Conservation (phyloP, 306 rosid species). For the Ormosia semicastrata region DNA sequence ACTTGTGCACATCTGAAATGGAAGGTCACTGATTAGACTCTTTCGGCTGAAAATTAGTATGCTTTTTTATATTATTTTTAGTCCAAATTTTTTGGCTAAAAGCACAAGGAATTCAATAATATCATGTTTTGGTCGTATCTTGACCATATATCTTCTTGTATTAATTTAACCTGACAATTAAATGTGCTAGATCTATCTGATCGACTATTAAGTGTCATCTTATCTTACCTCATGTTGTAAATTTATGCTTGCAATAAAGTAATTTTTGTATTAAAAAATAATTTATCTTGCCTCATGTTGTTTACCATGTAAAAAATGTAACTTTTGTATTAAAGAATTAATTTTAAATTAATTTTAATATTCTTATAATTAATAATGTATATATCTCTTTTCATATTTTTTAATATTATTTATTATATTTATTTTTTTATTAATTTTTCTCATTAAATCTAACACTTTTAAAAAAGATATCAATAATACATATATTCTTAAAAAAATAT, state of each 20-base stretch:
- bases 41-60: constrained; percentile 16
- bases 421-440: no score
- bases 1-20: constrained; percentile 1
- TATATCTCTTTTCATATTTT: no score
- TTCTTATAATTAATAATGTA: no score
- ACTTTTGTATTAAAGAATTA: neutral
- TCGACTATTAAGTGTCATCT: neutral
- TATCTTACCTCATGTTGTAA: neutral
- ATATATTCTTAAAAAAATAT: no score
- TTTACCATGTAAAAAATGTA: no score
- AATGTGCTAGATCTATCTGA: neutral
- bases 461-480: no score
- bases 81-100: neutral
- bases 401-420: no score
- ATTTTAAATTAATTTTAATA: no score
- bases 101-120: neutral
- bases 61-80: neutral
- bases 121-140: neutral
- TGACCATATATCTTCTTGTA: neutral
- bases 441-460: no score
- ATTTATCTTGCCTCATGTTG: no score
- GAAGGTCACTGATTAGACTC: constrained; percentile 8
- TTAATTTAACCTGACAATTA: neutral
- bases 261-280: neutral
- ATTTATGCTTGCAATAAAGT: neutral